Percentiles rank a stretch among this genome's conserved stretches.
Evolutionary conservation across 1,284 basidiomycete genomes (phyloP).

Genomic region (Austroboletus niveus): DNA sequence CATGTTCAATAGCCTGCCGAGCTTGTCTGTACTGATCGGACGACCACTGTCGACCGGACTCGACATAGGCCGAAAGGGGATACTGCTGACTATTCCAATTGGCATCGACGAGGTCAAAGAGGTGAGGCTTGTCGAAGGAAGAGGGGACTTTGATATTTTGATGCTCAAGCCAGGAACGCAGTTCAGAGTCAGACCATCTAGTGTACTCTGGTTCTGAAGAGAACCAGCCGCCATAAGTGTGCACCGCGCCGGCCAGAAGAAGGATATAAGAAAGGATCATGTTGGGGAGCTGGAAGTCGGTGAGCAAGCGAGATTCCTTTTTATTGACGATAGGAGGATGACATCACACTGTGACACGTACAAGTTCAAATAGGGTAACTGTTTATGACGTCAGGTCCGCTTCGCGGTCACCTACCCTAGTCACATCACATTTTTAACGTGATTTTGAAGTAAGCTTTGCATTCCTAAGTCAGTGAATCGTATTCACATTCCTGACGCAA

Average conservation of each 20-base stretch:
- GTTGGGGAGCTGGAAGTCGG: too few species aligned
- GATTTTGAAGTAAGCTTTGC: too few species aligned
- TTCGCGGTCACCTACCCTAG: too few species aligned
- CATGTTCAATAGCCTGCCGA: slow-evolving; percentile 62
- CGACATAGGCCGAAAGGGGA: slow-evolving; percentile 30
- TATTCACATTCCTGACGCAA: too few species aligned
- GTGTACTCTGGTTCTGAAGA: slow-evolving; percentile 45
- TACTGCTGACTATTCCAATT: slow-evolving; percentile 50
- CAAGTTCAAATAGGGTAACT: too few species aligned
- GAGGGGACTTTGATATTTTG: slow-evolving; percentile 64
- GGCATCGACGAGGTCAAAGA: slow-evolving; percentile 55
- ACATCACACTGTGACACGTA: too few species aligned
- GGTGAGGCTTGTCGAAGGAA: slow-evolving; percentile 43
- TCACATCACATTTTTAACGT: too few species aligned
- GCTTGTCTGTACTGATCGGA: slow-evolving; percentile 61
- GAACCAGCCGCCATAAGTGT: slow-evolving; percentile 28
- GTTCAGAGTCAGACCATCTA: slow-evolving; percentile 62
- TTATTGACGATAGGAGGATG: too few species aligned
- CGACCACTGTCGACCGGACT: slow-evolving; percentile 43
- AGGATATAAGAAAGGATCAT: slow-evolving; percentile 5
- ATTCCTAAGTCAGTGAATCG: too few species aligned
- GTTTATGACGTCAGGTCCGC: too few species aligned
- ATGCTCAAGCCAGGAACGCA: slow-evolving; percentile 69
- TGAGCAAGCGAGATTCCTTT: too few species aligned
- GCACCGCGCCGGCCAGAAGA: slow-evolving; percentile 15